Base-by-base conservation (phyloP, 164 flowering plant species). In the Protea cynaroides region DNA sequence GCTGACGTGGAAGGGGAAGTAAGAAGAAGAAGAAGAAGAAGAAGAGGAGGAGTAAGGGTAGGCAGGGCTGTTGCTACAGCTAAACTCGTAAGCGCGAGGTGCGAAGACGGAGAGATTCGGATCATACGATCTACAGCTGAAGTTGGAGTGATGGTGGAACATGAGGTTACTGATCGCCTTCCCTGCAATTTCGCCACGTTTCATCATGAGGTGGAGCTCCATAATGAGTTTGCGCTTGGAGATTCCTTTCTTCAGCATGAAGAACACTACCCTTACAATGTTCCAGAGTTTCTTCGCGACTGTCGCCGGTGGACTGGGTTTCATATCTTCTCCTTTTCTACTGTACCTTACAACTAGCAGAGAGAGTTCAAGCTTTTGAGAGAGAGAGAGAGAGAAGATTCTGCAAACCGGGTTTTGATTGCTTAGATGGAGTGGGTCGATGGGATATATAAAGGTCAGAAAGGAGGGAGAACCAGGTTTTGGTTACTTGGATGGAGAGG, bases 21-120 rank as follows among this genome's bases (percentile, higher is more conserved):
- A 62, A 36, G 58, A 29, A 29, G 34, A 29, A 2, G 34, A 29
- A 29, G 34, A 29, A 29, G 34, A 29, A 29, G 34, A 29, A 29
- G 2, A 29, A 29, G 34, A 29, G 5, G 34, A 29, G 5, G 2
- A 29, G 34, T 2, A 44, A n/a, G 68, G 54, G 64, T 60, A 44
- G 24, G 80, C 81, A 10, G 96, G 96, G 75, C 78, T 86, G 79
- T 82, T 86, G 73, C 82, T 82, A 74, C 89, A 84, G 76, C 86
- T 84, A 80, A 84, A 84, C 73, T 82, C 86, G 72, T 84, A 84
- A 51, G 82, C 86, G 0, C 54, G 51, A 0, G 69, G 61, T 13
- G 65, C 62, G 54, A 50, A 4, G 70, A 22, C 58, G n/a, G 74
- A 67, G 53, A 51, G 25, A 54, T 47, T 61, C 47, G 51, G 40